A percentile compares a stretch with the other conserved stretches of the same genome.
phyloP scores from a whole-genome alignment of 257 asterid genomes.

The Plectranthus barbatus region DNA sequence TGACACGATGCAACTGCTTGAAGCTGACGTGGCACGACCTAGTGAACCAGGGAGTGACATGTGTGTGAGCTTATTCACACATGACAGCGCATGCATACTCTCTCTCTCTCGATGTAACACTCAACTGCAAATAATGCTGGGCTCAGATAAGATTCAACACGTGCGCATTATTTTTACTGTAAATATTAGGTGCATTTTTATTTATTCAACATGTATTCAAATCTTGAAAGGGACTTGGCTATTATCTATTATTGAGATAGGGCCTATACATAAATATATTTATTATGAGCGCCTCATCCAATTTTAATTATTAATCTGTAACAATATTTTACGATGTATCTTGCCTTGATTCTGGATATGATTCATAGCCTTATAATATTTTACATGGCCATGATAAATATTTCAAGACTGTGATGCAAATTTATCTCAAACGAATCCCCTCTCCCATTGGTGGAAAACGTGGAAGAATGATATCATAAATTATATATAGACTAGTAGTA shows the following conservation, averaged over 20 bases:
- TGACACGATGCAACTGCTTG: too few species aligned
- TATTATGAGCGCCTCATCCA: neutral
- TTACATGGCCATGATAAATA: neutral
- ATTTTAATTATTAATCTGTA: too few species aligned
- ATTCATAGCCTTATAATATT: neutral
- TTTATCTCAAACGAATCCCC: neutral
- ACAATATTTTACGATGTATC: neutral
- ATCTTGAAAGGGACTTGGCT: slow-evolving; percentile 5
- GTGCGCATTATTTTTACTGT: neutral
- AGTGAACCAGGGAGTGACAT: too few species aligned
- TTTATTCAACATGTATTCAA: neutral
- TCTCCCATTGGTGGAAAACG: neutral
- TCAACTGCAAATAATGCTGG: neutral
- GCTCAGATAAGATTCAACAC: neutral
- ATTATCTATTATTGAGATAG: neutral
- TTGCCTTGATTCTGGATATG: neutral
- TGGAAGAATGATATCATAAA: too few species aligned
- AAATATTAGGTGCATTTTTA: neutral
- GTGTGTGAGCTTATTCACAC: too few species aligned
- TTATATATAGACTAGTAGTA: too few species aligned
- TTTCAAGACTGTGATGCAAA: neutral
- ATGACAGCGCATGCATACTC: too few species aligned
- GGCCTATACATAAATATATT: neutral
- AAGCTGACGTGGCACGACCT: too few species aligned
- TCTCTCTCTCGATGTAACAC: neutral